phyloP scores from a whole-genome alignment of 208 protist genomes.

The Herpetomonas samuelpessoai region DNA sequence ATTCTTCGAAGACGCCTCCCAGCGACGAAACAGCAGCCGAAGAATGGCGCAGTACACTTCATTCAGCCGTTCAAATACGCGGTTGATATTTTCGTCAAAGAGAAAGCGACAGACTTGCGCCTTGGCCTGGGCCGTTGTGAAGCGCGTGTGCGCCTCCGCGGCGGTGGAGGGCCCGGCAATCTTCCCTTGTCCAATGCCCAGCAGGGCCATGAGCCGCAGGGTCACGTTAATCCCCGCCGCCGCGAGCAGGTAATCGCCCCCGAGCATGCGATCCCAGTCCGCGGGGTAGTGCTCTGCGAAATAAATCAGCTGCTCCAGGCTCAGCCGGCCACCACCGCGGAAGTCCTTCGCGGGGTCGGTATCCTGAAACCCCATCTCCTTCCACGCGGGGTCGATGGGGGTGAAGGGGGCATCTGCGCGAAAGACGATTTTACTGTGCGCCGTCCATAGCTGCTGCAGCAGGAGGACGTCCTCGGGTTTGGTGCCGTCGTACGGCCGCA shows the following conservation, averaged over 20 bases:
- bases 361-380: conserved; percentile 85
- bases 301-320: conserved; percentile 74
- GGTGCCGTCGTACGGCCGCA: conserved; percentile 20
- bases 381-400: conserved; percentile 55
- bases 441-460: conserved; percentile 48
- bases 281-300: conserved; percentile 57
- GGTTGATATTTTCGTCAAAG: conserved; percentile 23
- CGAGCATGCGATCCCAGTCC: conserved; percentile 30
- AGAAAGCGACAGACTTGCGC: conserved; percentile 41
- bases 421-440: conserved; percentile 32
- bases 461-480: conserved; percentile 27
- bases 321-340: conserved; percentile 72
- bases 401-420: conserved; percentile 7
- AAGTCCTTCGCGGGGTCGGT: conserved; percentile 86
- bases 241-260: conserved; percentile 46
- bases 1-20: conserved; percentile 48
- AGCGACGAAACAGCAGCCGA: conserved; percentile 41
- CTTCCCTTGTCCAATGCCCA: conserved; percentile 22
- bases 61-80: conserved; percentile 25
- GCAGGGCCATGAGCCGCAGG: conserved; percentile 54
- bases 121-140: conserved; percentile 18
- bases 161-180: conserved; percentile 30
- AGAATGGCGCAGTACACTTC: conserved; percentile 67
- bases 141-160: conserved; percentile 25
- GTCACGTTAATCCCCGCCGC: conserved; percentile 79